Base-by-base conservation (phyloP, 2,329 filamentous ascomycete genomes). In the Xylaria sp. region DNA sequence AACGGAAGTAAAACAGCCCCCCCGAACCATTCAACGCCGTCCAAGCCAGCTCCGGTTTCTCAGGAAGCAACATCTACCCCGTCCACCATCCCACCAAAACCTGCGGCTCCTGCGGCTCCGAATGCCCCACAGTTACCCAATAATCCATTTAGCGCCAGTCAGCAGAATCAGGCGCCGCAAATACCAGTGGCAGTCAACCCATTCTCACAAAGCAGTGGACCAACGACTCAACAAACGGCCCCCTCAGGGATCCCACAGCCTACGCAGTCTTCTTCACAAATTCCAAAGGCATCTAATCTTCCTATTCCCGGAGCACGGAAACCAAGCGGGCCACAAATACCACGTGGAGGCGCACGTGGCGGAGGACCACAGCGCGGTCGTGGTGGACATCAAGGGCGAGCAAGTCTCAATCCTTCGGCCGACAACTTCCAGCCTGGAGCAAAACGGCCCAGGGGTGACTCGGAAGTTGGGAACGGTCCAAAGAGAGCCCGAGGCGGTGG, bases 361-460 rank as follows among this genome's bases (percentile, higher is more conserved):
- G 78, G 78, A 55, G 79, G 75, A 28, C 71, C 78, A 28, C 77
- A 80, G 55, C 82, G 82, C 9, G 79, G 78, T 8, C 80, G 82
- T 65, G 79, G 79, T 5, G 77, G 56, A 6, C 70, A 73, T 50
- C 75, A 74, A 56, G 76, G 74, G 45, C 73, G 83, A 25, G 77
- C 78, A n/a, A 80, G 71, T 32, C 73, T 88, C 43, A 87, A 85
- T 74, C 82, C 83, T 2, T 78, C 80, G 12, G 86, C 83, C 15
- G 85, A 86, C 65, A 84, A 85, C 67, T 84, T 86, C 71, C 85
- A 86, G 32, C 82, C 84, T 18, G 84, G 85, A 25, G 86, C 83
- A 72, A 88, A 89, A 77, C 81, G 86, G 41, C 81, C 84, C 23
- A 81, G 86, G 32, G 85, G 86, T 63, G 86, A 88, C 63, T 78